These are phyloP conservation scores for Colletotrichum echinochloae DNA, from an alignment of 2,329 filamentous ascomycete genomes.

Conservation along the genomic window DNA sequence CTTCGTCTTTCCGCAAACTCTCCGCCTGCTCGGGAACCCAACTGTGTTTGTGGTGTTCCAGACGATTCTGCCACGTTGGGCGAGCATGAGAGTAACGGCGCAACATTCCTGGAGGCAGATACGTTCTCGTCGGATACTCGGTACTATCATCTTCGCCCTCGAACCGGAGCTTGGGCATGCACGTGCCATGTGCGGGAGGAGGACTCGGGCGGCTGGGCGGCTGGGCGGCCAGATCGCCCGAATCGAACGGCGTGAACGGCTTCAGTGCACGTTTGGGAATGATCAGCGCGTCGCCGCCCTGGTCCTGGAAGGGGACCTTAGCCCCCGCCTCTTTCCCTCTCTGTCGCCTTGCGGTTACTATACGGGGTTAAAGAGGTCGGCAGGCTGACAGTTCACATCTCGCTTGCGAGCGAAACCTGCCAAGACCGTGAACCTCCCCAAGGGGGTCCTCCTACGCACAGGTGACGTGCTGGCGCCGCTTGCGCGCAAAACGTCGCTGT, in stretches of 20 bases:
- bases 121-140: not conserved
- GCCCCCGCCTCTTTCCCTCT: not conserved
- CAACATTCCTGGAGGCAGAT: not conserved
- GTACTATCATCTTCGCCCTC: not conserved
- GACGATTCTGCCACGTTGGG: conserved; percentile 13
- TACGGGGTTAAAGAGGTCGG: conserved; percentile 13
- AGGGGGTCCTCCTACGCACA: not conserved
- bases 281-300: conserved; percentile 1
- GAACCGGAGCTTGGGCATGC: conserved; percentile 20
- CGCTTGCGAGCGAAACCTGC: not conserved
- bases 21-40: not conserved
- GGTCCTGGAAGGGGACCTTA: not conserved
- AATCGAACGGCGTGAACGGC: conserved; percentile 14
- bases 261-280: conserved; percentile 21
- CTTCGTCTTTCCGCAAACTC: conserved; percentile 10
- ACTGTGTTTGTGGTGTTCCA: not conserved
- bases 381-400: conserved; percentile 1
- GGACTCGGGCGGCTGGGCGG: conserved; percentile 1
- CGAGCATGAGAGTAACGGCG: not conserved
- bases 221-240: conserved; percentile 7
- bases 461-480: not conserved
- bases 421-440: not conserved
- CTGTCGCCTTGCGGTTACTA: not conserved
- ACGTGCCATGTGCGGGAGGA: conserved; percentile 17
- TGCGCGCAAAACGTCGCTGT: not conserved